These are phyloP conservation scores for Knufia fluminis DNA, from an alignment of 2,329 filamentous ascomycete genomes.

Conservation along the genomic window DNA sequence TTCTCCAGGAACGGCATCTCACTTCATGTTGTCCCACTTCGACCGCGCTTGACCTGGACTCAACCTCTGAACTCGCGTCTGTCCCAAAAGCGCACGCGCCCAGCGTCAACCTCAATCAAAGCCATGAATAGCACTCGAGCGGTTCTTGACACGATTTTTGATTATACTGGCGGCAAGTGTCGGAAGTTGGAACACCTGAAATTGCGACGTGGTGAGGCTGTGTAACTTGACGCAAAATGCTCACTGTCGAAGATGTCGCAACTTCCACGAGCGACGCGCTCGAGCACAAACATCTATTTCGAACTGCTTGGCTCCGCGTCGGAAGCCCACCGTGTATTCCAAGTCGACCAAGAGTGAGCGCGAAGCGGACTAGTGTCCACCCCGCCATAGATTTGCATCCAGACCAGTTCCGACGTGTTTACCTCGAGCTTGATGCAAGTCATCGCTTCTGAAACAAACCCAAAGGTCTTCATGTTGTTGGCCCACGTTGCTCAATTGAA, in stretches of 20 bases:
- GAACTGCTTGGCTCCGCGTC: conserved; percentile 4
- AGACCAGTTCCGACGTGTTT: conserved; percentile 4
- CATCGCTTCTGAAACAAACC: too few species aligned
- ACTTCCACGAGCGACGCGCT: conserved; percentile 4
- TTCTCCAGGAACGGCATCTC: not conserved
- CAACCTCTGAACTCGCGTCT: conserved; percentile 14
- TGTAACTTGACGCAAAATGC: not conserved
- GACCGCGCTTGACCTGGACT: conserved; percentile 8
- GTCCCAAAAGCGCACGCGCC: conserved; percentile 6
- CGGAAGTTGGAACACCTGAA: conserved; percentile 1
- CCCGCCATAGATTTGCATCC: not conserved
- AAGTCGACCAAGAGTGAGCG: conserved; percentile 1
- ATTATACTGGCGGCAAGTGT: conserved; percentile 5
- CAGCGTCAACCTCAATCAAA: not conserved
- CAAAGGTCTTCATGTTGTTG: conserved; percentile 23
- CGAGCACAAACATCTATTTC: conserved; percentile 1
- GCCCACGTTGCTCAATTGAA: conserved; percentile 15
- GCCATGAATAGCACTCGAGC: too few species aligned
- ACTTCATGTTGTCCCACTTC: conserved; percentile 12
- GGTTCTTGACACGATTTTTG: not conserved
- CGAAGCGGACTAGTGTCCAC: not conserved
- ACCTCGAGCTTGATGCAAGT: not conserved
- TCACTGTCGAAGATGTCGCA: not conserved
- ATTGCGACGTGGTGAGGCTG: conserved; percentile 2
- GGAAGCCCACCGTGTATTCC: not conserved